Evolutionary conservation across 139 green algal genomes (phyloP), one percentile per base, ranked within the genome.

Genomic region (Dunaliella sp.): DNA sequence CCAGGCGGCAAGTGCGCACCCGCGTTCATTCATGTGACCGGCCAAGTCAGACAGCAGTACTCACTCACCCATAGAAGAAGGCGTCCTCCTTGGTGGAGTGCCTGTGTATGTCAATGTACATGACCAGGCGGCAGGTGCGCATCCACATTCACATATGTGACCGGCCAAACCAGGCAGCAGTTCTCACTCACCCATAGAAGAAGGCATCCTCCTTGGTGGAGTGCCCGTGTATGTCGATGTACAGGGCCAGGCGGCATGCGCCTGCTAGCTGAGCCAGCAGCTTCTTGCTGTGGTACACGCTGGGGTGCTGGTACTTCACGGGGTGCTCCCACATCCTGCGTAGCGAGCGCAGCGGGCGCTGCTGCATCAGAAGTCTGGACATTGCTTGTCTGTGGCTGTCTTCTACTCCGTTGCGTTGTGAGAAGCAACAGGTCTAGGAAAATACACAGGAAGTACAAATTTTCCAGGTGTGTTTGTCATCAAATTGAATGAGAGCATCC

Each of bases 141-240:
- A n/a, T n/a, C n/a, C n/a, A n/a, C n/a, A n/a, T n/a, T n/a, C n/a
- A n/a, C n/a, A n/a, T n/a, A n/a, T n/a, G n/a, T n/a, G n/a, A n/a
- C n/a, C 25, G 7, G 75, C 25, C 75, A 34, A 36, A 30, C 75
- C 75, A 80, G 75, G 25, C 77, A 83, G 32, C 7, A 83, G 77
- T 28, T 58, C 21, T 16, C 31, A 34, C 74, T 38, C 37, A 77
- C 31, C 33, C 83, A 38, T 36, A 86, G 33, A 86, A 86, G 72
- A 86, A 86, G 22, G 59, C 83, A 28, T 78, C 84, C 28, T 88
- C 80, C 34, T 91, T 91, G 84, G 83, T 87, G 37, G 81, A 89
- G 86, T 92, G 89, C 1, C 86, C 89, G 58, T 92, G 89, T 2
- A 91, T 88, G 81, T 91, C 88, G 31, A 91, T 83, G 38, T 87